phyloP scores from a whole-genome alignment of 2,329 filamentous ascomycete species.

The Aphanoascus verrucosus region DNA sequence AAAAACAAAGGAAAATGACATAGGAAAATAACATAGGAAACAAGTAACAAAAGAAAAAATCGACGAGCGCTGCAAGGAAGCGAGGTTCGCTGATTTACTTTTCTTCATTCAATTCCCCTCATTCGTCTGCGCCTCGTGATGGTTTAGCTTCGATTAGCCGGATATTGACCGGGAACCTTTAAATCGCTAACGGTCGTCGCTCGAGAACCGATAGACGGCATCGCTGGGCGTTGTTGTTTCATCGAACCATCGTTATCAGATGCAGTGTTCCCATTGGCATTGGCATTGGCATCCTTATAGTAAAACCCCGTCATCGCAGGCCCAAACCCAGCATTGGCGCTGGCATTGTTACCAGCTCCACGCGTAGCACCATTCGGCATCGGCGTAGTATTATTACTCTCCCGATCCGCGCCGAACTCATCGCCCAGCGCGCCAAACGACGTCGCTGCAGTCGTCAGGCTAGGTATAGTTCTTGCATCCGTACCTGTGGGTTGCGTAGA shows the following conservation, averaged over 20 bases:
- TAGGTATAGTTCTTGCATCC: conserved; percentile 24
- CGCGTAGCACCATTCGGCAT: neutral
- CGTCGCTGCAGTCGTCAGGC: conserved; percentile 5
- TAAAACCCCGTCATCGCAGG: neutral
- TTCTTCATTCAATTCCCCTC: no score
- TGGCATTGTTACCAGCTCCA: no score
- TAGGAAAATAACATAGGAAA: no score
- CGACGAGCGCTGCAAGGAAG: no score
- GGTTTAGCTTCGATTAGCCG: conserved; percentile 20
- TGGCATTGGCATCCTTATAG: neutral
- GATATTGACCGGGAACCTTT: conserved; percentile 60
- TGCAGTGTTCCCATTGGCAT: neutral
- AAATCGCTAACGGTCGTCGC: conserved; percentile 52
- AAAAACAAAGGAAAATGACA: no score
- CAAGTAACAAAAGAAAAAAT: no score
- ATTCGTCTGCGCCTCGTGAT: no score
- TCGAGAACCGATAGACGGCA: conserved; percentile 26
- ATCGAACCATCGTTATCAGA: neutral
- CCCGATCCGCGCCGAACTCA: neutral
- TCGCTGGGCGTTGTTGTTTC: neutral
- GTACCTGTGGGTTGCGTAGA: conserved; percentile 15
- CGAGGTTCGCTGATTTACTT: no score
- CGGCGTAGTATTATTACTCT: neutral
- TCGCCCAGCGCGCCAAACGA: neutral
- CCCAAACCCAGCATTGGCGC: neutral